Base-by-base conservation (phyloP, 768 basidiomycete genomes). In the Lentinula lateritia region DNA sequence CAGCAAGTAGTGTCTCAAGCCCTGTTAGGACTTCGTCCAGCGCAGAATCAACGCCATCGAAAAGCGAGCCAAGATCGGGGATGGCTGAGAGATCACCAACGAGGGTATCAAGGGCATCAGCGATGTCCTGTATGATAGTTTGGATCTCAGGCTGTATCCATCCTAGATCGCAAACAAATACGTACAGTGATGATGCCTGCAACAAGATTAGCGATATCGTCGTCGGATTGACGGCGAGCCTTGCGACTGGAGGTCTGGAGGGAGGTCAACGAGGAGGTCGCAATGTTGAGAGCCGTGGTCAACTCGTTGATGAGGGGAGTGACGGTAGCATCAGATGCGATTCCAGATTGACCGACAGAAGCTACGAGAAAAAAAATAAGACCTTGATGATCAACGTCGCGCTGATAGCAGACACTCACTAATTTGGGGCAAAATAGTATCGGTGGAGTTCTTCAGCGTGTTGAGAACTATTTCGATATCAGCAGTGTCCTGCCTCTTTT, bases 1-100 rank as follows among this genome's bases (percentile, higher is more conserved):
- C 72, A 20, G 67, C 69, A 32, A 73, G 66, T 58, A 72, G 66
- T 20, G 43, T 65, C 54, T 72, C 70, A 18, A 72, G 66, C 28
- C 70, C 69, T 36, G 52, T 16, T 13, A 73, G 45, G 23, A 71
- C 64, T 48, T 70, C 64, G 64, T 67, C 62, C 45, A 73, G 62
- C 8, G 70, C 52, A 6, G 64, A 46, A 65, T 73, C 71, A 60
- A 73, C 56, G 42, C 67, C 66, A 35, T 46, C 45, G 48, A 73
- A 63, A 18, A 69, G 63, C 2, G 32, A 46, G 20, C 68, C 67
- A 59, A 71, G 67, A 3, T 35, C 64, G 43, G 69, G 69, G 63
- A 73, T 66, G 36, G 66, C 52, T n/a, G 65, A 39, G 1, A 63
- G 60, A 16, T 46, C 61, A 7, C 58, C 62, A 60, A 71, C 63